Evolutionary conservation across 164 flowering plant species (phyloP), one percentile per base, ranked within the genome.

Genomic region (Litsea cubeba): DNA sequence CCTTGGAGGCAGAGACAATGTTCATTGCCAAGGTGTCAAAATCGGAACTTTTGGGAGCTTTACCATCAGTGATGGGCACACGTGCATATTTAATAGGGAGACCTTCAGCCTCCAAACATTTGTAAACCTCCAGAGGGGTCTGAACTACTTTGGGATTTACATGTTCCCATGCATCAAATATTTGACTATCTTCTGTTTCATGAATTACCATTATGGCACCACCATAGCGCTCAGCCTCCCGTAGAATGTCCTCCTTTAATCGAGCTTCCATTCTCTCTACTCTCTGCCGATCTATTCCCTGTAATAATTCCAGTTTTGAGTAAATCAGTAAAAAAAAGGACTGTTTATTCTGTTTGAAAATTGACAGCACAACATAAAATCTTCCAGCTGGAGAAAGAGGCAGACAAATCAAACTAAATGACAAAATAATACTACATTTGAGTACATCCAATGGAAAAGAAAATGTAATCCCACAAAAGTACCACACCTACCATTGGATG

Each of bases 21-120:
- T 91, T 95, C 76, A 77, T 62, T 3, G 93, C 92, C 81, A 95
- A 77, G 30, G 85, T 86, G 80, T 95, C 97, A 79, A 95, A 92
- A 64, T 90, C 97, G 60, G 98, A 95, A 82, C 97, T 90, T 86
- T 92, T 91, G 72, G 98, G 98, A 82, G 98, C 98, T 85, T 95
- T 95, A 35, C 98, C 98, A 83, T 95, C 98, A 71, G 98, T 95
- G 74, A 95, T 92, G 10, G 98, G 98, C 54, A 95, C 94, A 73
- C 98, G 92, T 64, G 98, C 98, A 91, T 95, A 95, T 79, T 85
- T 91, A 67, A 95, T 83, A 51, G 97, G 94, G 76, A 90, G 88
- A 75, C 98, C 97, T 67, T 90, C 91, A 81, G 78, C 81, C 82
- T 88, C 87, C 69, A 95, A 84, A 83, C 87, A 80, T 75, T 78